Evolutionary conservation across 805 yeast species (phyloP).

Genomic region (Metschnikowia cubensis): DNA sequence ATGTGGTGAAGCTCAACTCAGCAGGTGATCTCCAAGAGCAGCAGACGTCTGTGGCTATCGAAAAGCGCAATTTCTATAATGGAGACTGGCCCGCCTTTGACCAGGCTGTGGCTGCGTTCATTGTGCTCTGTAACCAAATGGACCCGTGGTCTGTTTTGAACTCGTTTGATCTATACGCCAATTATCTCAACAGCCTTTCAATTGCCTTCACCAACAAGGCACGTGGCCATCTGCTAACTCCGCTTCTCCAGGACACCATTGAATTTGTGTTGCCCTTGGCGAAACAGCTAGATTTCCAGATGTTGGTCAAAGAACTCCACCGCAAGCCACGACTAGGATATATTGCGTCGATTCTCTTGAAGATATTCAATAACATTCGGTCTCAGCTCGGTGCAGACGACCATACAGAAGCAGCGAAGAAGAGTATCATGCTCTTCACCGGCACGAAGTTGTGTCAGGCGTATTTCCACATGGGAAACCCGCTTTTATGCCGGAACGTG

Average conservation of each 20-base stretch:
- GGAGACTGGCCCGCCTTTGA: conserved; percentile 48
- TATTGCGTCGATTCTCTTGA: conserved; percentile 51
- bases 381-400: conserved; percentile 40
- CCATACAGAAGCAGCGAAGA: conserved; percentile 39
- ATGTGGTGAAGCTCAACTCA: conserved; percentile 24
- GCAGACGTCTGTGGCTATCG: conserved; percentile 19
- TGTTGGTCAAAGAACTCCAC: conserved; percentile 40
- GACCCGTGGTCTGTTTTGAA: conserved; percentile 50
- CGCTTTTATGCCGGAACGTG: conserved; percentile 57
- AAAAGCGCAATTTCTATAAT: conserved; percentile 22
- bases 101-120: conserved; percentile 41
- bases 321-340: conserved; percentile 44
- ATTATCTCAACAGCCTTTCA: conserved; percentile 44
- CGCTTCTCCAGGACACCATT: conserved; percentile 35
- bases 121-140: conserved; percentile 45
- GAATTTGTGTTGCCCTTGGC: conserved; percentile 44
- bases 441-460: conserved; percentile 53
- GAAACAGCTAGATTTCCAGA: conserved; percentile 33
- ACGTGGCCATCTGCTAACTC: conserved; percentile 35
- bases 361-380: conserved; percentile 58
- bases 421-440: conserved; percentile 47
- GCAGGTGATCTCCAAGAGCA: conserved; percentile 15
- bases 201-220: conserved; percentile 45
- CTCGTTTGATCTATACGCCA: conserved; percentile 52
- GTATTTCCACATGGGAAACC: conserved; percentile 53